Evolutionary conservation across 2,329 filamentous ascomycete species (phyloP).

Genomic region (Cordyceps farinosa): DNA sequence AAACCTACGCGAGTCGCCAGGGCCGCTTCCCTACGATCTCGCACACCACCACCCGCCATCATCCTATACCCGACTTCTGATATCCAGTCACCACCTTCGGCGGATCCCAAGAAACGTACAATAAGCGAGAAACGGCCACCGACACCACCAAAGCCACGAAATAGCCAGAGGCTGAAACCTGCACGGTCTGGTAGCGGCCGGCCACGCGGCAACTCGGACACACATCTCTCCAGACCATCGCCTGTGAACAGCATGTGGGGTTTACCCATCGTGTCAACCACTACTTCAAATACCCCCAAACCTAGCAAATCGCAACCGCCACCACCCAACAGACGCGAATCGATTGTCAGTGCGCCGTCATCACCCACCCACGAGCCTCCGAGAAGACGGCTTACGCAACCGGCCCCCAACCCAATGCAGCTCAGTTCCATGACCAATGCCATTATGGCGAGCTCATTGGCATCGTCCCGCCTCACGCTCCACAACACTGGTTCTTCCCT

Average conservation of each 20-base stretch:
- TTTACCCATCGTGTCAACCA: conserved; percentile 17
- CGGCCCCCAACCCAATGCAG: conserved; percentile 41
- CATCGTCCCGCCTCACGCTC: conserved; percentile 54
- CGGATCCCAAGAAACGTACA: conserved; percentile 30
- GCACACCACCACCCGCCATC: conserved; percentile 28
- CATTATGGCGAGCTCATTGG: conserved; percentile 71
- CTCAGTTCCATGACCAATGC: conserved; percentile 67
- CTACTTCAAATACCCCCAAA: conserved; percentile 14
- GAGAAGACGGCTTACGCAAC: conserved; percentile 24
- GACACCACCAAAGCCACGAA: conserved; percentile 35
- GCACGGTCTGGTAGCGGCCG: conserved; percentile 8
- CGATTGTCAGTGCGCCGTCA: conserved; percentile 29
- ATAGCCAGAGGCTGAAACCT: conserved; percentile 23
- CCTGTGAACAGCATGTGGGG: conserved; percentile 16
- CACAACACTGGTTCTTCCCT: conserved; percentile 37
- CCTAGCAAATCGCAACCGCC: conserved; percentile 18
- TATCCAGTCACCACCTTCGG: conserved; percentile 25
- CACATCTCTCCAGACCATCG: conserved; percentile 9
- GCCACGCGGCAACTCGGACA: conserved; percentile 20
- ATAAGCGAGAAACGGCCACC: conserved; percentile 27
- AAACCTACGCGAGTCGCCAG: conserved; percentile 33
- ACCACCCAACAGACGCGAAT: conserved; percentile 20
- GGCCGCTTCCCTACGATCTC: conserved; percentile 28
- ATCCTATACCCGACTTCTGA: conserved; percentile 23
- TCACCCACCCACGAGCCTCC: conserved; percentile 36